These are phyloP conservation scores for Pseudohyphozyma bogoriensis DNA, from an alignment of 768 basidiomycete species.

Conservation along the genomic window DNA sequence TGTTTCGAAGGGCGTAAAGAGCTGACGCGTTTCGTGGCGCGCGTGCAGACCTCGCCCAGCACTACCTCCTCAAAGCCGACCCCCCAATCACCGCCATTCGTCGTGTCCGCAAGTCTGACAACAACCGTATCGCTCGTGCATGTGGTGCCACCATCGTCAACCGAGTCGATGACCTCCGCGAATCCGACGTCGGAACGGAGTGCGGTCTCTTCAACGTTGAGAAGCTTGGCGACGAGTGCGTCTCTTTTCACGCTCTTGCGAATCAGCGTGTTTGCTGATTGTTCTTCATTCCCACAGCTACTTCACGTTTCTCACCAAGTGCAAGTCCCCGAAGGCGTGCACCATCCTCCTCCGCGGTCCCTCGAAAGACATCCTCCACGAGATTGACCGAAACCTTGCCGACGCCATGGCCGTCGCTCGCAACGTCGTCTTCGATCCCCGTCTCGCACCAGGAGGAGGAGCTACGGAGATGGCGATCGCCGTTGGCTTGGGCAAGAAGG, in stretches of 20 bases:
- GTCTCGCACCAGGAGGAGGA: constrained; percentile 87
- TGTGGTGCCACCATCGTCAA: constrained; percentile 95
- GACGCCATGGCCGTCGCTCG: constrained; percentile 97
- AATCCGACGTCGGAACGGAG: constrained; percentile 77
- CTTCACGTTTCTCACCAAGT: constrained; percentile 94
- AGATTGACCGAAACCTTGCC: constrained; percentile 92
- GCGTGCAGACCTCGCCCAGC: constrained; percentile 87
- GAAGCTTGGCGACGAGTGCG: constrained; percentile 87
- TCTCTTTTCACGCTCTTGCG: not conserved
- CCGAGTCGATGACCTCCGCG: constrained; percentile 85
- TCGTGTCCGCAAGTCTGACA: constrained; percentile 96
- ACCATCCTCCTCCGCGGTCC: constrained; percentile 95
- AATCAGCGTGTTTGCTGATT: not conserved
- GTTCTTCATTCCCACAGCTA: constrained; percentile 49
- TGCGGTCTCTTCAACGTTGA: constrained; percentile 96
- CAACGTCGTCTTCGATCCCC: constrained; percentile 91
- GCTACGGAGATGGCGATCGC: constrained; percentile 98
- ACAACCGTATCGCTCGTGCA: constrained; percentile 94
- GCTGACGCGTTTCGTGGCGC: not conserved
- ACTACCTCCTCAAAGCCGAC: constrained; percentile 73
- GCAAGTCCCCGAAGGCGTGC: constrained; percentile 83
- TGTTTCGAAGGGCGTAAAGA: not conserved
- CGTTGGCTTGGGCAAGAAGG: constrained; percentile 64
- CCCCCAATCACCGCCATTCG: constrained; percentile 71
- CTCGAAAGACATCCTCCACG: constrained; percentile 94